Base-by-base conservation (phyloP, 108 stramenopile genomes). In the Nitzschia sp. region DNA sequence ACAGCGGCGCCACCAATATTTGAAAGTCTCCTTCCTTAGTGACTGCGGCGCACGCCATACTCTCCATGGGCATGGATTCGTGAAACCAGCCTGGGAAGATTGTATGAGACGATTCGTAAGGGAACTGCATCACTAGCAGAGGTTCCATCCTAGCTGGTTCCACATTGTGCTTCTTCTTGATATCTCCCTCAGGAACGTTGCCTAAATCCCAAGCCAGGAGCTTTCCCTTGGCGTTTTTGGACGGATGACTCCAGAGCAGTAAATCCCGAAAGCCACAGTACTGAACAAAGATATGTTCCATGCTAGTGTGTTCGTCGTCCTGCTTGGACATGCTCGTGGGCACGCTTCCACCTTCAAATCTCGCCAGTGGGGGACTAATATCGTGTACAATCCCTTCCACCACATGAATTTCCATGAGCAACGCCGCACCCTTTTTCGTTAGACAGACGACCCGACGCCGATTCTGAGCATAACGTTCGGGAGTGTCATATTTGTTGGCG, bases 181-280 rank as follows among this genome's bases (percentile, higher is more conserved):
- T 24, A 19, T 70, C 2, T 6, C 57, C 64, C 13, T 75, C 61
- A n/a, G 65, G 23, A 27, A 78, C 31, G 6, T n/a, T 42, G 8
- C 49, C 30, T 29, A 82, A 58, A 69, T 86, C 76, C 85, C 85
- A 86, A n/a, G 75, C 70, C 19, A 80, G 49, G 4, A 82, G 35
- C 30, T 70, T 68, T 4, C 72, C 54, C 32, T 77, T 74, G 49
- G 46, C 29, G 2, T 60, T 62, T 35, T 66, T 66, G 0, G 77
- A 63, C 17, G 85, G 88, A 24, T 81, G 47, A 11, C 54, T 45
- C 92, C 92, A 93, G 3, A 83, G 61, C 1, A 93, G 45, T 31
- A 84, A 63, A 46, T 90, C 82, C 5, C 92, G 80, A 49, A 84
- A 79, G 13, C 79, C 69, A 78, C 88, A 87, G 59, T 85, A 88